Evolutionary conservation across 179 eudicot species (phyloP).

Genomic region (Spinacia oleracea): DNA sequence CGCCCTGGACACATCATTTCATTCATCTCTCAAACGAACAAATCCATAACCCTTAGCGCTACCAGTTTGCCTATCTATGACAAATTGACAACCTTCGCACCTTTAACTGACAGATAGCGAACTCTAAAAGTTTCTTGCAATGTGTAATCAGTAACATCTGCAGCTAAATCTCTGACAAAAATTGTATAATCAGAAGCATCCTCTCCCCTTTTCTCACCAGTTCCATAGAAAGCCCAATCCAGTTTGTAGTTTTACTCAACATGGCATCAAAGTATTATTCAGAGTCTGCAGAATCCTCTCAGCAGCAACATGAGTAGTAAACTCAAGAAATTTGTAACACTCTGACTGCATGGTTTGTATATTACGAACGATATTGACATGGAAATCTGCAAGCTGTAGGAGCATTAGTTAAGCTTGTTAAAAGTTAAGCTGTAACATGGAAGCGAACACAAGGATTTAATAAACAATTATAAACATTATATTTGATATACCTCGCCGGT

Average conservation of each 20-base stretch:
- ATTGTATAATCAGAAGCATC: conserved; percentile 69
- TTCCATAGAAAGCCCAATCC: conserved; percentile 88
- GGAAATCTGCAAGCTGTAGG: conserved; percentile 46
- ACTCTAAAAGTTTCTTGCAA: conserved; percentile 81
- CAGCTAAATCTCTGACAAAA: conserved; percentile 90
- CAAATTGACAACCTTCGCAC: conserved; percentile 96
- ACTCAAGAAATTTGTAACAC: conserved; percentile 86
- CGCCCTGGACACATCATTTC: conserved; percentile 74
- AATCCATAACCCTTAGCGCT: conserved; percentile 94
- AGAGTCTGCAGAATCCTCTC: conserved; percentile 66
- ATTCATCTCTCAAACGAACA: conserved; percentile 95
- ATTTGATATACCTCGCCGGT: conserved; percentile 66
- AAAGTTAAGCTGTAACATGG: not conserved
- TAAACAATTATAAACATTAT: not conserved
- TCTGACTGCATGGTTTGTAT: conserved; percentile 73
- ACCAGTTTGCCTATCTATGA: conserved; percentile 74
- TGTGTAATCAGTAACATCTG: conserved; percentile 81
- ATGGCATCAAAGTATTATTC: conserved; percentile 70
- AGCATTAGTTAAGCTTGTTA: not conserved
- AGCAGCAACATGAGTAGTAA: conserved; percentile 64
- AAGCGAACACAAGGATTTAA: not conserved
- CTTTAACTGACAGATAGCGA: conserved; percentile 72
- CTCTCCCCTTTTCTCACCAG: conserved; percentile 80
- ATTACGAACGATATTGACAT: conserved; percentile 75
- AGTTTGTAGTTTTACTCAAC: conserved; percentile 71